A percentile compares a stretch with the other conserved stretches of the same genome.
Conservation (phyloP, 225 moss, liverwort and hornwort genomes). For the Neckera pumila region DNA sequence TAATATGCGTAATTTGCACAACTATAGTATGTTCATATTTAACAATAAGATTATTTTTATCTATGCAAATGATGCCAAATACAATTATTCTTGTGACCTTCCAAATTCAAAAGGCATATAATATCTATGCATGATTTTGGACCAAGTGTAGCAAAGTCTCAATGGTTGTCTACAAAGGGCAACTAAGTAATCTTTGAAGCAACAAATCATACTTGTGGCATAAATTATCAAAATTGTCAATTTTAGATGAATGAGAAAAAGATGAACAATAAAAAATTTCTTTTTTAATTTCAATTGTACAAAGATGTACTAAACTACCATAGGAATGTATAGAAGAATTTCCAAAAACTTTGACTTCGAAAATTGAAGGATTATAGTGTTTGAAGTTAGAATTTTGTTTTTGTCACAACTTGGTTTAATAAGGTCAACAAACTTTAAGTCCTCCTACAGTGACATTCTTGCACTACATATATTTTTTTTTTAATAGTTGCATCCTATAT, state of each 20-base stretch:
- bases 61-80: not conserved
- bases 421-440: fast-evolving
- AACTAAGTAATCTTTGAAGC: fast-evolving
- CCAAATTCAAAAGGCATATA: not conserved
- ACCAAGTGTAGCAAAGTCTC: too few species aligned
- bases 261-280: not conserved
- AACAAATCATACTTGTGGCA: fast-evolving
- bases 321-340: not conserved
- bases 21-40: too few species aligned
- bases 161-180: too few species aligned
- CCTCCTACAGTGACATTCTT: too few species aligned
- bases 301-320: not conserved
- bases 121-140: too few species aligned
- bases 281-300: not conserved
- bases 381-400: not conserved
- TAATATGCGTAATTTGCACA: too few species aligned
- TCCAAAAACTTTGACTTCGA: fast-evolving
- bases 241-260: not conserved
- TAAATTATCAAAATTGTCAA: not conserved
- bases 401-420: fast-evolving
- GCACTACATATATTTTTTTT: not conserved
- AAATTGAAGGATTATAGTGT: not conserved
- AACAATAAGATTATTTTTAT: not conserved
- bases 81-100: not conserved
- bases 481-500: not conserved